These are phyloP conservation scores for Talaromyces albobiverticillius DNA, from an alignment of 2,329 filamentous ascomycete genomes.

Conservation along the genomic window DNA sequence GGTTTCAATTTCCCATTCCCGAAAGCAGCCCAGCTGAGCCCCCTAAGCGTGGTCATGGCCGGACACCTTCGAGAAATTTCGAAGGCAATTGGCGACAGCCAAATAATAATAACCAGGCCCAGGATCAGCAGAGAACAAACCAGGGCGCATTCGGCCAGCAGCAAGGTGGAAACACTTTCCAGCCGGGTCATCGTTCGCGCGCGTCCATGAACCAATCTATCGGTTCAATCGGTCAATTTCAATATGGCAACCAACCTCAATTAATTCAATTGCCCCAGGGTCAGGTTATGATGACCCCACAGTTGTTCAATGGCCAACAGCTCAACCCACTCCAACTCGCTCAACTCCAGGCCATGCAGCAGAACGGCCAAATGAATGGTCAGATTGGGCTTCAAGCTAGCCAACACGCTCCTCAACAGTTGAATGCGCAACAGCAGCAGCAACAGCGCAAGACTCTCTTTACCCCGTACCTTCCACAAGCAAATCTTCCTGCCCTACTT, in stretches of 20 bases:
- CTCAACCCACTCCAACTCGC: constrained; percentile 83
- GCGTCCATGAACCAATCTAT: constrained; percentile 85
- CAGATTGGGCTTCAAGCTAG: constrained; percentile 67
- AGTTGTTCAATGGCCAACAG: constrained; percentile 80
- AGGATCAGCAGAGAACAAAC: constrained; percentile 54
- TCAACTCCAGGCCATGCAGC: constrained; percentile 90
- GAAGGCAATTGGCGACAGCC: constrained; percentile 97
- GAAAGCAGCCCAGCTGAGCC: constrained; percentile 63
- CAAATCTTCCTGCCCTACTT: constrained; percentile 84
- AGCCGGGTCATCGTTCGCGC: constrained; percentile 85
- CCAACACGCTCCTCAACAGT: constrained; percentile 67
- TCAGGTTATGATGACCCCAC: constrained; percentile 78
- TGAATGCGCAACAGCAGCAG: constrained; percentile 63
- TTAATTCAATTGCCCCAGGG: constrained; percentile 79
- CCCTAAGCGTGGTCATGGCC: constrained; percentile 74
- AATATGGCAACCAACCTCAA: constrained; percentile 79
- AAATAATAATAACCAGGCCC: constrained; percentile 49
- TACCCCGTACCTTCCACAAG: constrained; percentile 94
- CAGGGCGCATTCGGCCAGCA: constrained; percentile 64
- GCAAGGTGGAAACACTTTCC: constrained; percentile 73
- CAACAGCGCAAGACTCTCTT: constrained; percentile 98
- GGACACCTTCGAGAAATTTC: constrained; percentile 87
- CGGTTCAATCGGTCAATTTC: constrained; percentile 78
- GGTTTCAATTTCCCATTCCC: constrained; percentile 64
- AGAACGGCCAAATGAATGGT: constrained; percentile 79